Evolutionary conservation across 805 yeast genomes (phyloP), one percentile per base, ranked within the genome.

Genomic region (Saturnispora sanitii): DNA sequence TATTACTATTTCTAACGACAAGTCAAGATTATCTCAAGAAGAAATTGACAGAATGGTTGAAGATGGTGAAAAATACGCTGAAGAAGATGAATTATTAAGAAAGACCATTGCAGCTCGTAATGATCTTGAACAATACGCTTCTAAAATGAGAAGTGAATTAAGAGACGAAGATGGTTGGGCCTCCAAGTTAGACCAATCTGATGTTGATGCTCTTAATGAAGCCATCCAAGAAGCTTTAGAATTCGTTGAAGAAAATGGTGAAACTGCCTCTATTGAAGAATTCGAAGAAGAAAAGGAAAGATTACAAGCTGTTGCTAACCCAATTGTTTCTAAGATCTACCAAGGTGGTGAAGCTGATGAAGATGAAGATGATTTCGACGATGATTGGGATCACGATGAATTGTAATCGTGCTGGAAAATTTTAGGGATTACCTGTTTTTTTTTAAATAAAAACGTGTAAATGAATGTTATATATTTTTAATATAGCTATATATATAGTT

Each of bases 41-140:
- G 95, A 87, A 49, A 88, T 90, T 56, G 96, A 90, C 56, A 85
- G 90, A 68, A 90, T 90, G 96, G 95, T 90, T 49, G 92, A 79
- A 59, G 97, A 90, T 61, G 96, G 96, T 54, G 97, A 87, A 67
- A 82, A 83, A 68, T 90, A 68, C 57, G 95, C 94, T 51, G 86
- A 83, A 55, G 94, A 87, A 65, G 97, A 90, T 66, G 80, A 79
- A 52, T 79, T 75, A 54, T 72, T 85, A 46, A 82, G 88, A 60
- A 75, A 75, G 46, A 84, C 84, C 73, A 79, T 90, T 55, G 94
- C 82, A 68, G 78, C 94, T 47, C 84, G 86, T 71, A 88, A 86
- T 68, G 68, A 73, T 35, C 73, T 88, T 50, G 96, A 88, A 69
- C 83, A 86, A 65, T 87, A 85, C 60, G 90, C 94, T 46, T 84